phyloP scores from a whole-genome alignment of 2,329 filamentous ascomycete genomes.

The Alternaria angustiovoidea region DNA sequence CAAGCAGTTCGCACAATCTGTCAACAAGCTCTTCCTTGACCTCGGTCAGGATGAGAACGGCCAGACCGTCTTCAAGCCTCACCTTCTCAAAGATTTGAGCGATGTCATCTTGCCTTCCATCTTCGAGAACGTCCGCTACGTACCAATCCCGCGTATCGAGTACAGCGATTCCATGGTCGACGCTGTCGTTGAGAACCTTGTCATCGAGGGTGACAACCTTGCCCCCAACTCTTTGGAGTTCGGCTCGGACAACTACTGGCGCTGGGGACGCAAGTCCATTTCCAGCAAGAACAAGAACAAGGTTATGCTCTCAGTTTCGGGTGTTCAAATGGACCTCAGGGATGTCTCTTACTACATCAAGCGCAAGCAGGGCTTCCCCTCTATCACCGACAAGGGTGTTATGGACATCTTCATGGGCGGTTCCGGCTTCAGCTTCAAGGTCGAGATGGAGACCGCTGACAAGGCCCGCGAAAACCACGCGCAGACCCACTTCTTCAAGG shows the following conservation, averaged over 20 bases:
- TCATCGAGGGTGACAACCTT: conserved; percentile 95
- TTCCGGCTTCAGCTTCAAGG: conserved; percentile 88
- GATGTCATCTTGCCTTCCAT: conserved; percentile 84
- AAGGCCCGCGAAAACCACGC: conserved; percentile 62
- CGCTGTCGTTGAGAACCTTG: conserved; percentile 89
- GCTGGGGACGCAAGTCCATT: conserved; percentile 90
- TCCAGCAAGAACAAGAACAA: conserved; percentile 83
- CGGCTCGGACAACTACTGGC: conserved; percentile 90
- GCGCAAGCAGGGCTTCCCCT: conserved; percentile 91
- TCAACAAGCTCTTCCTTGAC: conserved; percentile 87
- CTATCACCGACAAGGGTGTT: conserved; percentile 85
- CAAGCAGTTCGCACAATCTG: conserved; percentile 75
- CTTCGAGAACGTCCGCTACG: conserved; percentile 86
- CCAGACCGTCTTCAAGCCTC: conserved; percentile 89
- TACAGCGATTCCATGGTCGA: conserved; percentile 86
- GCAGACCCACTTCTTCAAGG: conserved; percentile 87
- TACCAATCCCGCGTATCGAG: conserved; percentile 94
- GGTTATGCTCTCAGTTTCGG: conserved; percentile 84
- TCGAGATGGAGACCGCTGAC: conserved; percentile 84
- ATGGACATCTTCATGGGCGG: conserved; percentile 89
- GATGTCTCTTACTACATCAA: conserved; percentile 91
- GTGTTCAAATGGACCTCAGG: conserved; percentile 86
- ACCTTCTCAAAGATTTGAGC: conserved; percentile 86
- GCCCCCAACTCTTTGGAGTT: conserved; percentile 92
- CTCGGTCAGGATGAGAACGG: conserved; percentile 88